phyloP scores from a whole-genome alignment of 345 rosid species.

The Citrus hindsii region DNA sequence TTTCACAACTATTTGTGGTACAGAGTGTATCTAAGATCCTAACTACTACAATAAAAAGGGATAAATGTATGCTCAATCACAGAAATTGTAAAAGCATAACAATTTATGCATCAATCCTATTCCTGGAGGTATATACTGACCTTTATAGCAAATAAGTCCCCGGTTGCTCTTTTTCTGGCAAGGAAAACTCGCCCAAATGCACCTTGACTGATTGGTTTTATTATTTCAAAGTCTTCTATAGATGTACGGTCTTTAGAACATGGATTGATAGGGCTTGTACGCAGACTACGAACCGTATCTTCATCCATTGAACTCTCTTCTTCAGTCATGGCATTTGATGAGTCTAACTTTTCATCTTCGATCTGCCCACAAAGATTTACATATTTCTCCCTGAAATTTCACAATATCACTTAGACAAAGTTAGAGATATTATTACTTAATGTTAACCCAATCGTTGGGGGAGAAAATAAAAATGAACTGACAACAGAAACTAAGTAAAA shows the following conservation, averaged over 20 bases:
- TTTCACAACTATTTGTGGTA: not conserved
- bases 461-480: not conserved
- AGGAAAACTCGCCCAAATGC: slow-evolving; percentile 96
- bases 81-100: not conserved
- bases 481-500: not conserved
- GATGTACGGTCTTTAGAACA: slow-evolving; percentile 84
- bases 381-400: slow-evolving; percentile 76
- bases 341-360: slow-evolving; percentile 74
- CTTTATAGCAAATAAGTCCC: slow-evolving; percentile 95
- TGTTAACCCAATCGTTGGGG: not conserved
- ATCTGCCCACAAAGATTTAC: slow-evolving; percentile 70
- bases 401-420: slow-evolving; percentile 1
- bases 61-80: not conserved
- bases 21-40: not conserved
- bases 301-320: slow-evolving; percentile 87
- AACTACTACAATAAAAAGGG: not conserved
- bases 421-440: slow-evolving; percentile 11
- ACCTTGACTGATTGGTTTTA: slow-evolving; percentile 96
- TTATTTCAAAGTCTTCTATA: slow-evolving; percentile 96
- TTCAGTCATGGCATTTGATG: slow-evolving; percentile 56
- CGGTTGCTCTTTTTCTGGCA: slow-evolving; percentile 85
- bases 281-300: slow-evolving; percentile 70
- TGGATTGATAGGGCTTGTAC: slow-evolving; percentile 81
- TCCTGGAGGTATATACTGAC: slow-evolving; percentile 34
- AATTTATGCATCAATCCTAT: slow-evolving; percentile 8